Evolutionary conservation across 352 stramenopile species (phyloP).

Genomic region (Phytophthora europaea): DNA sequence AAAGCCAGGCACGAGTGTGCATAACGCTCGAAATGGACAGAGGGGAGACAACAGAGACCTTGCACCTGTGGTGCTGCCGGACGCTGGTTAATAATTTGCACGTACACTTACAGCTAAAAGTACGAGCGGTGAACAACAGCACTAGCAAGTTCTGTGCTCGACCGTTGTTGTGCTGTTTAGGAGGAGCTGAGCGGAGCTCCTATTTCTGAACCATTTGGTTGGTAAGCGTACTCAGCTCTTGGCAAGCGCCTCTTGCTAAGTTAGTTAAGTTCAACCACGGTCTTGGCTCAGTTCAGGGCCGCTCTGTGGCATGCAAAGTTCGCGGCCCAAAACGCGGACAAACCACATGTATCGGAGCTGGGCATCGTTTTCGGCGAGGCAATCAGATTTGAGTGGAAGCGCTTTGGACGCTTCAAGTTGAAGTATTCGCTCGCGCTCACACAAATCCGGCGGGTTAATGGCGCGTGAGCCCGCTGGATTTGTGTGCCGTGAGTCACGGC

Average conservation of each 20-base stretch:
- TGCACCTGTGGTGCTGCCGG: constrained; percentile 13
- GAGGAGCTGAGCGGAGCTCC: constrained; percentile 29
- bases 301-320: constrained; percentile 6
- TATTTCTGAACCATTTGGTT: constrained; percentile 33
- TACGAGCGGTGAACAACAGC: neutral
- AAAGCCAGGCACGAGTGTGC: constrained; percentile 23
- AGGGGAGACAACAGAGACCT: constrained; percentile 22
- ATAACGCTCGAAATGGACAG: constrained; percentile 26
- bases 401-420: constrained; percentile 37
- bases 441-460: constrained; percentile 16
- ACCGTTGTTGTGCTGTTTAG: constrained; percentile 2
- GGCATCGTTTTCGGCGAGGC: constrained; percentile 19
- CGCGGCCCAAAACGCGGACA: constrained; percentile 9
- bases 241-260: neutral
- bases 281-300: constrained; percentile 8
- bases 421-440: constrained; percentile 21
- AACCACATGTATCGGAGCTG: constrained; percentile 6
- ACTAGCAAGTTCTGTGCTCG: neutral
- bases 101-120: neutral
- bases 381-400: constrained; percentile 38
- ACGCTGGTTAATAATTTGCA: neutral
- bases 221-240: neutral
- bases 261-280: constrained; percentile 32
- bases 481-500: neutral
- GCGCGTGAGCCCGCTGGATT: no score